Evolutionary conservation across 495 filamentous ascomycete species (phyloP).

Genomic region (Apodospora peruviana): DNA sequence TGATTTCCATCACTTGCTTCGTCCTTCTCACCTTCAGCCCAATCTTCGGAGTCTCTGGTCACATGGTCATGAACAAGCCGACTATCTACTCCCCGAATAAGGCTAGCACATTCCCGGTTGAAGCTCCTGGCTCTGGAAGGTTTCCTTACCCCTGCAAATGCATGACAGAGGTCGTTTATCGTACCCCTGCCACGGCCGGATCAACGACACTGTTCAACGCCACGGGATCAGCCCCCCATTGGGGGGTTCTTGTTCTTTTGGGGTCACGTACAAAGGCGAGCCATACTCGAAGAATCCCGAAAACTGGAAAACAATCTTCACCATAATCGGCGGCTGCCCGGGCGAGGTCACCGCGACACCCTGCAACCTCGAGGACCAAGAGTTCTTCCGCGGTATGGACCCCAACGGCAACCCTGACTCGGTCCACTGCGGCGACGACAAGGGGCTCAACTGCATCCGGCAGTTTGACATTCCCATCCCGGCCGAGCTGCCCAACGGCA

Average conservation of each 20-base stretch:
- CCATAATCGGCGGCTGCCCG: slow-evolving; percentile 64
- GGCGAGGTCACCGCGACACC: slow-evolving; percentile 11
- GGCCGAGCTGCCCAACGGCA: slow-evolving; percentile 5
- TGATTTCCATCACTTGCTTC: too few relatives aligned
- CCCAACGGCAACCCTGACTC: neutral
- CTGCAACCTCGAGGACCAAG: slow-evolving; percentile 20
- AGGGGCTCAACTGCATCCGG: slow-evolving; percentile 8
- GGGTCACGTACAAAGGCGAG: slow-evolving; percentile 56
- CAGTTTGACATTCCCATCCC: slow-evolving; percentile 15
- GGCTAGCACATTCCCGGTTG: slow-evolving; percentile 2
- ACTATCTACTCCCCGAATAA: neutral
- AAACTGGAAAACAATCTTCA: slow-evolving; percentile 62
- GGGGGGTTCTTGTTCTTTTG: slow-evolving; percentile 73
- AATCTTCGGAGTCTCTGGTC: too few relatives aligned
- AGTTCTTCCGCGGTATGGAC: slow-evolving; percentile 9
- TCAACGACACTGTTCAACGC: slow-evolving; percentile 38
- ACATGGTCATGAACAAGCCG: slow-evolving; percentile 8
- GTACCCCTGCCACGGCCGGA: slow-evolving; percentile 33
- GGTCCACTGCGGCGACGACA: slow-evolving; percentile 10
- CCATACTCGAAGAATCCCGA: slow-evolving; percentile 39
- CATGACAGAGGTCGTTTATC: neutral
- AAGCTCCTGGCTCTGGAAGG: neutral
- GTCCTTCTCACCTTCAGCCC: too few relatives aligned
- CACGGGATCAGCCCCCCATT: slow-evolving; percentile 54
- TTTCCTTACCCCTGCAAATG: slow-evolving; percentile 6